phyloP scores from a whole-genome alignment of 2,329 filamentous ascomycete genomes.

The Epichloe sylvatica region DNA sequence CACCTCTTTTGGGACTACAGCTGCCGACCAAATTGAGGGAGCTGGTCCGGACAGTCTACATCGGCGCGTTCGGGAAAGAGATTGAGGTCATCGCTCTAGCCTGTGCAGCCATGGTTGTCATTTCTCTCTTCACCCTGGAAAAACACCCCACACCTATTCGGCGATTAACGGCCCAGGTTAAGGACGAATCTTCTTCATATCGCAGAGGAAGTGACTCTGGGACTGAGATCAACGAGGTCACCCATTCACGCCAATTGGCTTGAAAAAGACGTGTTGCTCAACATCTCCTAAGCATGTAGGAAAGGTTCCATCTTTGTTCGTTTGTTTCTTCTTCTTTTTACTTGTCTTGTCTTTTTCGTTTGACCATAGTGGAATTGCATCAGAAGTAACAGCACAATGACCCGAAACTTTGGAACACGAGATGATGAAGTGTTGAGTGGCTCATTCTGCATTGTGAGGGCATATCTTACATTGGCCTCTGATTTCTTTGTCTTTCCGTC shows the following conservation, averaged over 20 bases:
- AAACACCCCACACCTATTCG: slow-evolving; percentile 24
- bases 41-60: slow-evolving; percentile 28
- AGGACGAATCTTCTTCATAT: slow-evolving; percentile 16
- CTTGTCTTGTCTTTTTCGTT: background rate
- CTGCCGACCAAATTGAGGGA: slow-evolving; percentile 20
- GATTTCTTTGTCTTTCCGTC: background rate
- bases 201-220: slow-evolving; percentile 24
- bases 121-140: slow-evolving; percentile 32
- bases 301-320: background rate
- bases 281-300: background rate
- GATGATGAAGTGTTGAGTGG: background rate
- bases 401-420: background rate
- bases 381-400: background rate
- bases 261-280: background rate
- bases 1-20: slow-evolving; percentile 25
- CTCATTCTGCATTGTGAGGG: background rate
- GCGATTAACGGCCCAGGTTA: slow-evolving; percentile 15
- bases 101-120: slow-evolving; percentile 28
- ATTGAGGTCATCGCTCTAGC: slow-evolving; percentile 32
- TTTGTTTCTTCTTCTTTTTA: background rate
- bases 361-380: background rate
- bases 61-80: slow-evolving; percentile 31
- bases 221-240: slow-evolving; percentile 22
- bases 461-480: background rate
- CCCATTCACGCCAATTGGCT: slow-evolving; percentile 10